phyloP scores from a whole-genome alignment of 2,329 filamentous ascomycete species.

The Xylariaceae sp. region DNA sequence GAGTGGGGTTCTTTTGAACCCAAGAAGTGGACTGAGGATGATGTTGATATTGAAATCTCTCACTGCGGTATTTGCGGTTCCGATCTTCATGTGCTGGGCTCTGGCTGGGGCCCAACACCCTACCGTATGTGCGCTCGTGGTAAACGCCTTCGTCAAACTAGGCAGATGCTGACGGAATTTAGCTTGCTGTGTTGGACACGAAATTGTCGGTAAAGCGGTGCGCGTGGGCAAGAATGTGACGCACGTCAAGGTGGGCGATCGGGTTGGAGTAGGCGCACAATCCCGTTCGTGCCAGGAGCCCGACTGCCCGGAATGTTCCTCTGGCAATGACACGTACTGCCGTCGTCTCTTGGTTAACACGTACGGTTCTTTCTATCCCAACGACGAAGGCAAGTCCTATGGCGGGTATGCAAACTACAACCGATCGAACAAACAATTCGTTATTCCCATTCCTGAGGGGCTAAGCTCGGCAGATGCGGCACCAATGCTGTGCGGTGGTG shows the following conservation, averaged over 20 bases:
- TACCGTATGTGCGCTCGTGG: conserved; percentile 44
- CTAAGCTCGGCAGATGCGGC: conserved; percentile 51
- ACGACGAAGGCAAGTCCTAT: conserved; percentile 62
- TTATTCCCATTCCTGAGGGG: conserved; percentile 52
- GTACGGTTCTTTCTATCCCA: conserved; percentile 57
- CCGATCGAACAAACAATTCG: conserved; percentile 51
- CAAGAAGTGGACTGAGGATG: conserved; percentile 69
- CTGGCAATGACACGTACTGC: conserved; percentile 52
- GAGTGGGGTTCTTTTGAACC: conserved; percentile 62
- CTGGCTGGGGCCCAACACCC: conserved; percentile 54
- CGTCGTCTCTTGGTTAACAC: conserved; percentile 51
- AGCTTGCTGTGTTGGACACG: conserved; percentile 65
- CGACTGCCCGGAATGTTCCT: conserved; percentile 50
- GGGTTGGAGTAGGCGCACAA: conserved; percentile 61
- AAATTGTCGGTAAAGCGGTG: conserved; percentile 66
- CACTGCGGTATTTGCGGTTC: conserved; percentile 72
- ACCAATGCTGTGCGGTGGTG: conserved; percentile 73
- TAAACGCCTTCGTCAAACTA: conserved; percentile 5
- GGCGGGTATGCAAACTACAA: conserved; percentile 56
- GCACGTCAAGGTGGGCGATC: conserved; percentile 46
- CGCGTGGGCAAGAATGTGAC: conserved; percentile 66
- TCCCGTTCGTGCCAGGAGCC: conserved; percentile 57
- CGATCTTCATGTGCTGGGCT: conserved; percentile 64
- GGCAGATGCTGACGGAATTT: conserved; percentile 22
- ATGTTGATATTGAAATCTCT: conserved; percentile 68